Conservation (phyloP, 805 yeast species). For the Yarrowia osloensis region DNA sequence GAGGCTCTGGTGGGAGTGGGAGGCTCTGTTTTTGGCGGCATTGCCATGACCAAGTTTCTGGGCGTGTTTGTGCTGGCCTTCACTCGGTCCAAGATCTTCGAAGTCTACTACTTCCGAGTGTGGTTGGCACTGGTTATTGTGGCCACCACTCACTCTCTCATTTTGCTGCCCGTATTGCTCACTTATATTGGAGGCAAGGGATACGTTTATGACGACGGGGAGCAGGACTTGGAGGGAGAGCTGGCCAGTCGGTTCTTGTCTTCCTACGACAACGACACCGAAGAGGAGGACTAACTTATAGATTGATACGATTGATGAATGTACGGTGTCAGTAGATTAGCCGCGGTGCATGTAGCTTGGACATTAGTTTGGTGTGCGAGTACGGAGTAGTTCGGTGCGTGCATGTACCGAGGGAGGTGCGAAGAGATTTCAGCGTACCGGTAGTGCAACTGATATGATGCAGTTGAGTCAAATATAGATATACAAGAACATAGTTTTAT, state of each 20-base stretch:
- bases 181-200: slow-evolving; percentile 64
- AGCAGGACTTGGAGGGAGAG: slow-evolving; percentile 40
- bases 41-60: slow-evolving; percentile 82
- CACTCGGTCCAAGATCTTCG: slow-evolving; percentile 84
- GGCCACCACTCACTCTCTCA: slow-evolving; percentile 77
- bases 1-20: slow-evolving; percentile 79
- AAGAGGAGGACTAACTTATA: slow-evolving; percentile 1
- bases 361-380: no score
- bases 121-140: slow-evolving; percentile 79
- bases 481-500: no score
- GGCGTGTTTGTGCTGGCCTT: slow-evolving; percentile 87
- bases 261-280: slow-evolving; percentile 1
- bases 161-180: slow-evolving; percentile 75
- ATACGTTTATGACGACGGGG: slow-evolving; percentile 47
- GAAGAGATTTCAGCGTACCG: no score
- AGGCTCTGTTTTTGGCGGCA: slow-evolving; percentile 86
- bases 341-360: no score
- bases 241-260: slow-evolving; percentile 36
- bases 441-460: no score
- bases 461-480: no score
- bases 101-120: slow-evolving; percentile 90
- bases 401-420: no score
- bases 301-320: not conserved
- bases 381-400: no score
- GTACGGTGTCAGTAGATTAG: not conserved